Evolutionary conservation across 2,329 filamentous ascomycete genomes (phyloP), one percentile per base, ranked within the genome.

Genomic region (Scytalidium lignicola): DNA sequence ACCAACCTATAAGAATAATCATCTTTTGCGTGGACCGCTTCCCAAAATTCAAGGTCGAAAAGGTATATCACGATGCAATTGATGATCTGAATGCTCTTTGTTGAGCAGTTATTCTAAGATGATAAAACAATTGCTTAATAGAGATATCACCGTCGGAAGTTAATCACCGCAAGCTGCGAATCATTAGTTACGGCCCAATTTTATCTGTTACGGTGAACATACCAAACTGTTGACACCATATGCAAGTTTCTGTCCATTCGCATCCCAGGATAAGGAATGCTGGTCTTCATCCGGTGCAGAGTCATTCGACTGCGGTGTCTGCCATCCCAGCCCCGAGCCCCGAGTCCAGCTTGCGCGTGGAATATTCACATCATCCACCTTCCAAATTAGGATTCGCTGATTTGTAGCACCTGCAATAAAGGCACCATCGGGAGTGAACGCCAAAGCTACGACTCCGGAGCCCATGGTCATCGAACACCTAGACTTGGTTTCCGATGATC

Each of bases 221-320:
- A 84, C 80, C 61, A 76, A 70, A 57, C 75, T 83, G 57, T 82
- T 83, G 5, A 78, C 75, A 15, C 80, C 82, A 61, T 83, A 85
- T 0, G 81, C 81, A 50, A 85, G 67, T 57, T 79, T 82, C 53
- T 80, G 75, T 4, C 82, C 82, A 45, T 75, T 74, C 3, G 75
- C 70, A 64, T 85, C 80, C 82, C 82, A 85, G 55, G 74, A 76
- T 17, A 85, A 61, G 48, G 78, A 83, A 57, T 83, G 78, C 42
- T 82, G 76, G 55, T 83, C 80, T 41, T 83, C 80, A 19, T 82
- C 79, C 1, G 69, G 61, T 20, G 78, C 76, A 6, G 72, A 69
- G 12, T 58, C 59, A 29, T 71, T 74, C 42, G 71, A 71, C 58
- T 74, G 78, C 18, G 80, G 80, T 51, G 76, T 83, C 26, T 78